These are phyloP conservation scores for Saccharum spontaneum DNA, from an alignment of 176 grass and related monocot genomes.

Conservation along the genomic window DNA sequence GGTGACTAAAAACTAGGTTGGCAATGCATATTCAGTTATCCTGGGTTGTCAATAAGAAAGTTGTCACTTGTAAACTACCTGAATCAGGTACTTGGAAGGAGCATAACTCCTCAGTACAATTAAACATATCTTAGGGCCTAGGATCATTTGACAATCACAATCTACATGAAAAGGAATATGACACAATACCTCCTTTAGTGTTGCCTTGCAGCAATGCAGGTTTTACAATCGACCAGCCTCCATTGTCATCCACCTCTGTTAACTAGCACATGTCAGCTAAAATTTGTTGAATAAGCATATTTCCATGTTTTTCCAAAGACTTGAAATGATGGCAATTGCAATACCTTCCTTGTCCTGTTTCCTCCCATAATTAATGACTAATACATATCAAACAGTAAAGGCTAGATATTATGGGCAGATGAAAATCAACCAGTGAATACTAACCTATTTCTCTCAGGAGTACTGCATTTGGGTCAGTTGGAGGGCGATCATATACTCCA, in stretches of 20 bases:
- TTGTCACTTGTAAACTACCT: background rate
- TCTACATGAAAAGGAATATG: background rate
- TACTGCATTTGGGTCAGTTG: slow-evolving; percentile 76
- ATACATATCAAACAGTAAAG: background rate
- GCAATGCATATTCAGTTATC: background rate
- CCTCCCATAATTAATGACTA: background rate
- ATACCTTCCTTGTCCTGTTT: background rate
- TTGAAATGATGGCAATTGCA: background rate
- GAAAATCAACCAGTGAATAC: slow-evolving; percentile 26
- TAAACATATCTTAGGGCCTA: slow-evolving; percentile 1
- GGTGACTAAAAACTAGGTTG: background rate
- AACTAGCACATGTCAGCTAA: slow-evolving; percentile 1
- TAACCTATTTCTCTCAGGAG: slow-evolving; percentile 91
- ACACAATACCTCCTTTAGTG: slow-evolving; percentile 47
- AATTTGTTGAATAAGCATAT: slow-evolving; percentile 6
- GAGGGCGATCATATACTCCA: slow-evolving; percentile 95
- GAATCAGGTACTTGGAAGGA: slow-evolving; percentile 13
- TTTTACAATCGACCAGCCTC: slow-evolving; percentile 75
- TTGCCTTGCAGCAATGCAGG: slow-evolving; percentile 52
- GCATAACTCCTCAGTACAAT: background rate
- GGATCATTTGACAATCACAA: background rate
- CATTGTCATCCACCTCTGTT: slow-evolving; percentile 76
- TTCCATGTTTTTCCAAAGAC: background rate
- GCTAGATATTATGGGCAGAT: background rate
- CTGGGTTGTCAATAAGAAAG: background rate